Conservation (phyloP, 352 stramenopile species). For the Globisporangium rhizosaccharum region DNA sequence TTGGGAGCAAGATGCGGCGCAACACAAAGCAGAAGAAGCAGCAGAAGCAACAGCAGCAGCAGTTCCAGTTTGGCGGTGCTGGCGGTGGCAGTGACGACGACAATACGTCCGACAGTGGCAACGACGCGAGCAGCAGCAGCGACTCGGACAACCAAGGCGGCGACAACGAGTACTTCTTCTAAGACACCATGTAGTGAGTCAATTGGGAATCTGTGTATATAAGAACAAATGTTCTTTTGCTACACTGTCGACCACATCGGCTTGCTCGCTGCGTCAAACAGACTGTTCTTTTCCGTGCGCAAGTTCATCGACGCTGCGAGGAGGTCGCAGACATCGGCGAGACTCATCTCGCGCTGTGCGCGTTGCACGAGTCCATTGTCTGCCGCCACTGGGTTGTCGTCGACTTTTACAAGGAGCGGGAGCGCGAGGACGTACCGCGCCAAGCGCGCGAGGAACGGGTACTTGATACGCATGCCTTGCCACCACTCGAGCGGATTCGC, state of each 20-base stretch:
- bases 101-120: neutral
- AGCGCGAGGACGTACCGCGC: constrained; percentile 69
- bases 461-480: constrained; percentile 73
- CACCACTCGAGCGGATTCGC: constrained; percentile 74
- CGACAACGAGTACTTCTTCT: neutral
- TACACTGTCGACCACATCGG: constrained; percentile 52
- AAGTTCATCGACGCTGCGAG: constrained; percentile 51
- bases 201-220: too few relatives aligned
- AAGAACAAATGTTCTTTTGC: neutral
- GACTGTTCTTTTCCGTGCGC: constrained; percentile 39
- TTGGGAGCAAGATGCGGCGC: constrained; percentile 7
- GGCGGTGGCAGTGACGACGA: neutral
- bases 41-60: constrained; percentile 1
- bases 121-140: neutral
- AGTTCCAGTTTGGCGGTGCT: neutral
- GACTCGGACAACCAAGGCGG: neutral
- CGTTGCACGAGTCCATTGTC: constrained; percentile 42
- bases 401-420: constrained; percentile 34
- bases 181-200: neutral
- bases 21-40: constrained; percentile 2
- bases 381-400: constrained; percentile 41
- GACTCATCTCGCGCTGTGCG: constrained; percentile 32
- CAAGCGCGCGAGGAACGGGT: constrained; percentile 62
- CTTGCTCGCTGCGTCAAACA: constrained; percentile 37
- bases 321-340: constrained; percentile 36